Base-by-base conservation (phyloP, 495 filamentous ascomycete genomes). In the Ascobolus immersus region DNA sequence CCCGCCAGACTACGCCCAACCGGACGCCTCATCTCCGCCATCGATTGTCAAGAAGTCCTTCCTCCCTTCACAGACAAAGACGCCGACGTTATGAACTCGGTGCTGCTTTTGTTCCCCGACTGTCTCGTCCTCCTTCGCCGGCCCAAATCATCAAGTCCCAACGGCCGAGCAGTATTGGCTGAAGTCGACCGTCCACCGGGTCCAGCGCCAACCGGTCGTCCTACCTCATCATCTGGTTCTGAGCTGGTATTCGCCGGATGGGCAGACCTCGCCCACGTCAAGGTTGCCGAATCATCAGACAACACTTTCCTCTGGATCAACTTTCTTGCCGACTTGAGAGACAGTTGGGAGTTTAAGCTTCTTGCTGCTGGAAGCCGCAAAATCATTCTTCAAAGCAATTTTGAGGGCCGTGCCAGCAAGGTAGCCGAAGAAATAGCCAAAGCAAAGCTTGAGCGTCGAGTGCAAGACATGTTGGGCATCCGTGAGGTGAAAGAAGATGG, bases 31-130 rank as follows among this genome's bases (percentile, higher is more conserved):
- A 77, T 94, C 39, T 66, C 75, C 8, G 82, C 78, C 4, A 67
- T 75, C 12, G 86, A 96, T 52, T 73, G 77, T 48, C 52, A 69
- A 26, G 78, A 90, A 41, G 57, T 91, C 1, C 49, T 64, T 4
- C 64, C 78, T 4, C 86, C 89, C 3, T 94, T 74, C 42, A 57
- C 57, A 35, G 45, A 49, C 12, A 21, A 21, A 32, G 41, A 33
- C 5, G 39, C 46, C 11, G 47, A 50, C 26, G 14, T 37, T 10
- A 38, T 49, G 11, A 24, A 36, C 11, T 49, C 45, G 1, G 69
- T 93, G 17, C 54, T 94, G 32, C 55, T 94, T 3, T 55, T 94
- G 3, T 96, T 93, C 51, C 65, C 77, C 3, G 81, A 91, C 42
- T 72, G 63, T 34, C 39, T 93, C 13, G 67, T 90, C 23, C 54